Conservation (phyloP, 805 yeast genomes). For the Torulaspora delbrueckii region DNA sequence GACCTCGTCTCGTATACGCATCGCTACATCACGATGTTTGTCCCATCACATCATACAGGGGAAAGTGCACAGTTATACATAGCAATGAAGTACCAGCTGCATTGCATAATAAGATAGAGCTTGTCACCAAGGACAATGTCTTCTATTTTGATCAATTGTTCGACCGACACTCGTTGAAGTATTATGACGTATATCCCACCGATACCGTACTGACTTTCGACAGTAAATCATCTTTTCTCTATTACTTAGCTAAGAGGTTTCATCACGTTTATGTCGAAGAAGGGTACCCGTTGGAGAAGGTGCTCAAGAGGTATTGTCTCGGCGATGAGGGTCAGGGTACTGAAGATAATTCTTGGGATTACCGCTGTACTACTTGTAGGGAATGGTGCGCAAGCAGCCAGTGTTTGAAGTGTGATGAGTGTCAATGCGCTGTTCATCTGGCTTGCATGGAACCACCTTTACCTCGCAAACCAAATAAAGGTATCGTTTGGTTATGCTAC, state of each 20-base stretch:
- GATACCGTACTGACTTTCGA: constrained; percentile 49
- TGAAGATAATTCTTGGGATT: constrained; percentile 22
- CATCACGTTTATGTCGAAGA: constrained; percentile 70
- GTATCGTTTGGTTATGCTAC: constrained; percentile 89
- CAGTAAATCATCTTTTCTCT: constrained; percentile 44
- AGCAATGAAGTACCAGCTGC: constrained; percentile 55
- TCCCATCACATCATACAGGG: constrained; percentile 70
- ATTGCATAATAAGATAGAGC: constrained; percentile 41
- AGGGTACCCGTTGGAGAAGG: constrained; percentile 28
- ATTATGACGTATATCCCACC: constrained; percentile 75
- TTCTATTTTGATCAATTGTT: constrained; percentile 84
- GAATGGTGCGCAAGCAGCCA: constrained; percentile 79
- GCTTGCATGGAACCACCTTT: constrained; percentile 83
- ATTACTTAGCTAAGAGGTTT: constrained; percentile 61
- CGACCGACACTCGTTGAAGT: constrained; percentile 78
- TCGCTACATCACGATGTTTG: constrained; percentile 84
- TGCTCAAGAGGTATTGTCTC: constrained; percentile 25
- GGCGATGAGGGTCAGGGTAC: not conserved
- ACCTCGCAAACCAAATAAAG: constrained; percentile 71
- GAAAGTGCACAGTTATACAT: constrained; percentile 66
- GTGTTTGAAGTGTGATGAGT: constrained; percentile 74
- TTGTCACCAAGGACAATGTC: constrained; percentile 54
- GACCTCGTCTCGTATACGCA: constrained; percentile 73
- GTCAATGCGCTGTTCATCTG: constrained; percentile 69
- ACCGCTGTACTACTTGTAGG: constrained; percentile 63